Base-by-base conservation (phyloP, 1,284 basidiomycete genomes). In the Ustilago hordei region DNA sequence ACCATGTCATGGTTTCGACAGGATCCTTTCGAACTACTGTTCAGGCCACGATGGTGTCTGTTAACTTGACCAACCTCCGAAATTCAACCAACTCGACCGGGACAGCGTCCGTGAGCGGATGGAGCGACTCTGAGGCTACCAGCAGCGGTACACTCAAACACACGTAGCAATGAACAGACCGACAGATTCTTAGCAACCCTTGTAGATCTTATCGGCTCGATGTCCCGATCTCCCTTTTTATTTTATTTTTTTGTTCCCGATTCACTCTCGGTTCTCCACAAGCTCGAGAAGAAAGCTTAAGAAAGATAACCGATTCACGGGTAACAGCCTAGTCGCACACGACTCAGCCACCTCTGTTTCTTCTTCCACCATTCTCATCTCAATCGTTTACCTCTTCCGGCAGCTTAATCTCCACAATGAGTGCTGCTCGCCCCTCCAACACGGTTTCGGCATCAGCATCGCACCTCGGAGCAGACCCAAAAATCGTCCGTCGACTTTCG, bases 401-500 rank as follows among this genome's bases (percentile, higher is more conserved):
- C 2, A 12, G 9, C 19, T n/a, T 9, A 11, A 50, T 28, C 48
- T 50, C 9, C 45, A 69, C 12, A 15, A 72, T 72, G 69, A 72
- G 70, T 35, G 62, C 65, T 4, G 53, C 50, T 1, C 12, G 48
- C 7, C 28, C 41, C 31, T 39, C 61, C 4, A 15, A 59, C 39
- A 32, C n/a, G 7, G 19, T 70, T 41, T 72, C 73, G 17, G 69
- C 69, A 1, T 75, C 74, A 17, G 75, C 79, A 15, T 81, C 79
- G 54, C 69, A 75, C 43, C 57, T 74, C 13, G 71, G 67, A 9
- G 73, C 80, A 3, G 84, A 85, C 52, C 73, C 81, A 2, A 82
- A 81, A 59, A 82, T 85, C 60, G 71, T 79, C 8, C 77, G 84
- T 12, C 76, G 84, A 15, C 63, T 85, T 39, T 65, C 70, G 4